A percentile compares a stretch with the other conserved stretches of the same genome.
Evolutionary conservation across 1,139 yeast genomes (phyloP).

Genomic region (Candida pseudoviswanathii): DNA sequence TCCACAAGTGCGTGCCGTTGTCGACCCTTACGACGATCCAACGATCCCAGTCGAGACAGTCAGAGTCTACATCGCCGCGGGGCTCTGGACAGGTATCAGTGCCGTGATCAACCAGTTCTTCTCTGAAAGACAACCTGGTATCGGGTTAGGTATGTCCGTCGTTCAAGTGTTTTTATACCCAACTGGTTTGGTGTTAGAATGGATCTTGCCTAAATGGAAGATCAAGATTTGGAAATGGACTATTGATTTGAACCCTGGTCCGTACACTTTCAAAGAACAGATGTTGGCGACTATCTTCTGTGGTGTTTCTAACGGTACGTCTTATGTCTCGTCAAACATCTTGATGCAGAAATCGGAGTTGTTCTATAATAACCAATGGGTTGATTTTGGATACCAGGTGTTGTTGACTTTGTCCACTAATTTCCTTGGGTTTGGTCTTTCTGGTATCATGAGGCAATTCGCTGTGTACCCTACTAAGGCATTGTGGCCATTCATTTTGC

Average conservation of each 20-base stretch:
- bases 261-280: slow-evolving; percentile 71
- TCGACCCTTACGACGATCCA: slow-evolving; percentile 48
- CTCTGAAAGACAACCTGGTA: slow-evolving; percentile 46
- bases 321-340: slow-evolving; percentile 47
- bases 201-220: slow-evolving; percentile 29
- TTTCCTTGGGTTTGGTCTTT: slow-evolving; percentile 50
- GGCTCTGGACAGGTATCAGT: slow-evolving; percentile 47
- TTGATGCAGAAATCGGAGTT: slow-evolving; percentile 48
- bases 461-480: slow-evolving; percentile 48
- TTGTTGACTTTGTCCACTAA: slow-evolving; percentile 44
- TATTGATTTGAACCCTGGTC: slow-evolving; percentile 44
- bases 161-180: slow-evolving; percentile 45
- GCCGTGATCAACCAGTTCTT: slow-evolving; percentile 46
- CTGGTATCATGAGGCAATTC: slow-evolving; percentile 46
- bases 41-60: slow-evolving; percentile 42
- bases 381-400: slow-evolving; percentile 39
- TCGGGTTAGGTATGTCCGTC: slow-evolving; percentile 41
- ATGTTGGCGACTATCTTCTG: slow-evolving; percentile 52
- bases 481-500: slow-evolving; percentile 50
- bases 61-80: slow-evolving; percentile 42
- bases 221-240: slow-evolving; percentile 23
- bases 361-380: slow-evolving; percentile 50
- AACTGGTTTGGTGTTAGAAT: slow-evolving; percentile 46
- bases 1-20: slow-evolving; percentile 48
- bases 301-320: slow-evolving; percentile 48